phyloP scores from a whole-genome alignment of 345 rosid genomes.

The Salix caprea region DNA sequence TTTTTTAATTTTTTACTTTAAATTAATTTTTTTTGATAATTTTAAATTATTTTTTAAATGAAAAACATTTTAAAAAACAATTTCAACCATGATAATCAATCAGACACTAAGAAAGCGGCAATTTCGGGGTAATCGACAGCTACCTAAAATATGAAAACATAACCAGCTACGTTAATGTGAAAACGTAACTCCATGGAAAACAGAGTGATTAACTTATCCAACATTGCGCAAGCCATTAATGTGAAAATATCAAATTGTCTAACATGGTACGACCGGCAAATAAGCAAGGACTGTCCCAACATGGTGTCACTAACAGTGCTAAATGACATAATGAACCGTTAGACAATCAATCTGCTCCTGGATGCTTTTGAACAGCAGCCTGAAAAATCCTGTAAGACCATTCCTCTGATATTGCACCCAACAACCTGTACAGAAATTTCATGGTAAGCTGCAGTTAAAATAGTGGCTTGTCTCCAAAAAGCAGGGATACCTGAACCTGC shows the following conservation, averaged over 20 bases:
- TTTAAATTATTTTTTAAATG: too few relatives aligned
- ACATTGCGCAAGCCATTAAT: neutral
- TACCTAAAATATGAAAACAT: neutral
- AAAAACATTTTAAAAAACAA: too few relatives aligned
- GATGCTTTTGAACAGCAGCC: neutral
- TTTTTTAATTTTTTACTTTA: too few relatives aligned
- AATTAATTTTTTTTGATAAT: too few relatives aligned
- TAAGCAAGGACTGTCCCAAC: neutral
- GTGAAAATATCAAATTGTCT: neutral
- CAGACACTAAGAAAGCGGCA: neutral
- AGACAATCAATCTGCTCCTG: neutral
- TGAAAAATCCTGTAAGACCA: neutral
- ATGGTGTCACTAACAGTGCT: neutral
- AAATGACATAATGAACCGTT: neutral
- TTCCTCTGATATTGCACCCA: slow-evolving; percentile 1
- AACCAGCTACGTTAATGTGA: neutral
- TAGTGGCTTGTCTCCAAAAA: slow-evolving; percentile 15
- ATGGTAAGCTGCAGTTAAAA: slow-evolving; percentile 27
- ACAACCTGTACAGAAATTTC: slow-evolving; percentile 38
- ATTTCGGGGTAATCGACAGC: neutral
- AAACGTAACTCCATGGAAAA: neutral
- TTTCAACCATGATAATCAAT: too few relatives aligned
- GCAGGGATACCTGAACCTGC: slow-evolving; percentile 55
- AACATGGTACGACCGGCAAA: neutral
- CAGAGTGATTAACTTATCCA: neutral